Base-by-base conservation (phyloP, 768 basidiomycete species). In the Peribolospora kevripleyi region DNA sequence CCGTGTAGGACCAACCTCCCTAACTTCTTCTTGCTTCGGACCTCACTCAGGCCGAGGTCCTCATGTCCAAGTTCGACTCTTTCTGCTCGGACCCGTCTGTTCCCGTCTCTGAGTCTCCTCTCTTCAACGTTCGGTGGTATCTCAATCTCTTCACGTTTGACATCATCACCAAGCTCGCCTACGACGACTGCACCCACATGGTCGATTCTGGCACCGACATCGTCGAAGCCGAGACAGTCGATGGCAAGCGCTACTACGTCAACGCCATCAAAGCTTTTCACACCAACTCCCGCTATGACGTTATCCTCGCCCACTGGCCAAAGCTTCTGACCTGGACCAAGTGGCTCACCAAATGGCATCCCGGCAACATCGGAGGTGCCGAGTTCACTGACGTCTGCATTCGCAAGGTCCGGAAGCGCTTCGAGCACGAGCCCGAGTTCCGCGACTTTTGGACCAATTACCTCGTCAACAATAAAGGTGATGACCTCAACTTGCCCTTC, bases 101-200 rank as follows among this genome's bases (percentile, higher is more conserved):
- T 61, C 64, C 38, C 57, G 68, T 10, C 67, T 65, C 4, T 61
- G 69, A 9, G 69, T 70, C 55, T 64, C 62, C 38, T 67, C 68
- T 0, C 57, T 57, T 42, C 63, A 68, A 57, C 65, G 66, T 42
- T 54, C 63, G 11, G 66, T 64, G 25, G 48, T 68, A 67, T 67
- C 61, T 70, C 57, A 68, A 70, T 54, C 68, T 65, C 50, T 57
- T 70, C 37, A 62, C 69, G 7, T 59, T 59, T 49, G 68, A 69
- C 51, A 59, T 66, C 40, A 56, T 69, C 8, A 67, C 67, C 3
- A 65, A 67, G 47, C 62, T 70, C 36, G 67, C 66, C 2, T 70
- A 69, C 50, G 69, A 68, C 5, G 63, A 66, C 10, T 37, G n/a
- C 43, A 45, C 39, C 10, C 25, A n/a, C 13, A 43, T 47, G 10